Percentiles rank a stretch among this genome's conserved stretches.
Conservation (phyloP, 2,329 filamentous ascomycete genomes). For the Calonectria pteridis region DNA sequence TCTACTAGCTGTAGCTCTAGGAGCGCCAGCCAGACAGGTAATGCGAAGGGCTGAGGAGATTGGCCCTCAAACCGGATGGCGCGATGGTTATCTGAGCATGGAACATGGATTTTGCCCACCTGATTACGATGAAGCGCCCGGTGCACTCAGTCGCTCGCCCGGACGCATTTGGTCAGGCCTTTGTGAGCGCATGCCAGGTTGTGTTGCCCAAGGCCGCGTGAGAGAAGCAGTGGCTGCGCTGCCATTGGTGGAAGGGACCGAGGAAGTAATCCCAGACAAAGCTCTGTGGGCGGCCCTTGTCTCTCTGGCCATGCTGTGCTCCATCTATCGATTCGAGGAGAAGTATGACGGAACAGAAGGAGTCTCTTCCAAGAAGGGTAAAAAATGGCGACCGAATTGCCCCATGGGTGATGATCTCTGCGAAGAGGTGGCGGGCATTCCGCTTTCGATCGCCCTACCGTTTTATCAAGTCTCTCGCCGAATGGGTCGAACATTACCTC, state of each 20-base stretch:
- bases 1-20: conserved; percentile 64
- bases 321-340: conserved; percentile 66
- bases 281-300: conserved; percentile 67
- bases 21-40: conserved; percentile 66
- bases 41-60: conserved; percentile 65
- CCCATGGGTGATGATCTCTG: conserved; percentile 64
- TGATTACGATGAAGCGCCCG: conserved; percentile 62
- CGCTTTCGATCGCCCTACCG: conserved; percentile 61
- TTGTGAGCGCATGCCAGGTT: conserved; percentile 66
- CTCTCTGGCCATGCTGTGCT: conserved; percentile 64
- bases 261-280: conserved; percentile 62
- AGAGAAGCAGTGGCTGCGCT: conserved; percentile 62
- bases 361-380: conserved; percentile 51
- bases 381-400: conserved; percentile 50
- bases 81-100: conserved; percentile 53
- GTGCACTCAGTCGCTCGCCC: conserved; percentile 58
- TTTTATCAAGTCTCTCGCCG: conserved; percentile 64
- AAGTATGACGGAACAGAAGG: conserved; percentile 65
- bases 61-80: conserved; percentile 64
- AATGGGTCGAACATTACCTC: conserved; percentile 65
- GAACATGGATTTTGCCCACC: conserved; percentile 66
- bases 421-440: conserved; percentile 63
- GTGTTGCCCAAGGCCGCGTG: conserved; percentile 62
- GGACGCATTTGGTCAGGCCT: conserved; percentile 68
- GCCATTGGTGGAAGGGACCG: conserved; percentile 61